A percentile compares a stretch with the other conserved stretches of the same genome.
These are phyloP conservation scores for Staphylotrichum longicolle DNA, from an alignment of 495 filamentous ascomycete genomes.

Conservation along the genomic window DNA sequence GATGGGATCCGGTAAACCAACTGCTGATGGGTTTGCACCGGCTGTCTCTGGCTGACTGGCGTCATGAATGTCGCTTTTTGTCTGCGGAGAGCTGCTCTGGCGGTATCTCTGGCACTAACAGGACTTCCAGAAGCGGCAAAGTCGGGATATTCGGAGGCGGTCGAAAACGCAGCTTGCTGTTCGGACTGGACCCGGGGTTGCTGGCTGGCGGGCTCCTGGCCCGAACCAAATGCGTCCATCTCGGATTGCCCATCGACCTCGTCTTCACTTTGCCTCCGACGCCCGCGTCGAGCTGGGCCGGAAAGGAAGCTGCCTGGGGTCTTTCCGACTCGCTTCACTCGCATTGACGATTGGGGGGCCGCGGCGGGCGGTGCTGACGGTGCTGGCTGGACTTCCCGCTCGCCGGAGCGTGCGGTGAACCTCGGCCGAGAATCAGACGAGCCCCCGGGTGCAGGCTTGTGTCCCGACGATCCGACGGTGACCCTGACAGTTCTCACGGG, in stretches of 20 bases:
- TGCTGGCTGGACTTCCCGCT: slow-evolving; percentile 41
- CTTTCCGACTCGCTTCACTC: slow-evolving; percentile 70
- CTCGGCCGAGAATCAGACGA: slow-evolving; percentile 44
- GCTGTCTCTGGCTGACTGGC: slow-evolving; percentile 3
- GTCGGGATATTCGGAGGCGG: slow-evolving; percentile 38
- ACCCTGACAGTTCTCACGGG: slow-evolving; percentile 64
- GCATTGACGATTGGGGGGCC: slow-evolving; percentile 64
- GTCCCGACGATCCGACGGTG: slow-evolving; percentile 45
- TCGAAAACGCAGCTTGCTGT: slow-evolving; percentile 37
- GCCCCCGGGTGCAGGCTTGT: slow-evolving; percentile 36
- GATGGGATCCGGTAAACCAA: slow-evolving; percentile 63
- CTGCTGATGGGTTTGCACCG: slow-evolving; percentile 25
- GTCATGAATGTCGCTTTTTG: slow-evolving; percentile 24
- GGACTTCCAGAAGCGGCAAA: slow-evolving; percentile 46
- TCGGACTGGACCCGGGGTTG: slow-evolving; percentile 33
- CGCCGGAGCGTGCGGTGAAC: slow-evolving; percentile 32
- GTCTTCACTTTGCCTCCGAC: slow-evolving; percentile 72
- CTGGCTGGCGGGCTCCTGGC: slow-evolving; percentile 40
- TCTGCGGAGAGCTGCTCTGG: slow-evolving; percentile 36
- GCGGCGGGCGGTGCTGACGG: slow-evolving; percentile 49
- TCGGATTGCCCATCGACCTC: slow-evolving; percentile 49
- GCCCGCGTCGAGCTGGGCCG: slow-evolving; percentile 69
- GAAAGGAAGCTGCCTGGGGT: slow-evolving; percentile 70
- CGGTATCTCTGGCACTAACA: slow-evolving; percentile 40
- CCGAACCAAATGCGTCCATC: slow-evolving; percentile 33